Conservation (phyloP, 208 protist species). For the Herpetomonas samuelpessoai region DNA sequence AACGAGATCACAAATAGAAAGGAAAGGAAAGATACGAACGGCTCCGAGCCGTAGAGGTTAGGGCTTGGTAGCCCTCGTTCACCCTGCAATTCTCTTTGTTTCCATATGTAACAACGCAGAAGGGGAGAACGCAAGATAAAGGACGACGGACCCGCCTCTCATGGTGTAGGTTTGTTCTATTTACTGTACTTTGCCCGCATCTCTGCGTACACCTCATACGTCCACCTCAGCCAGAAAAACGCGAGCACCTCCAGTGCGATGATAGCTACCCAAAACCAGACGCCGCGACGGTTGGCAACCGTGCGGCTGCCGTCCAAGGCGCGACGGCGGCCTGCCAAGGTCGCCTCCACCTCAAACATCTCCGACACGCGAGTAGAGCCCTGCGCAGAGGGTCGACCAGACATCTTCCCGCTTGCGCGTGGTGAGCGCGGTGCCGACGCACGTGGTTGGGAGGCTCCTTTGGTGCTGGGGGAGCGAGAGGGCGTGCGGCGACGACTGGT, state of each 20-base stretch:
- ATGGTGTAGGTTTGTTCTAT: too few relatives aligned
- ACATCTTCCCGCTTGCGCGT: conserved; percentile 8
- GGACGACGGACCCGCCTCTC: too few relatives aligned
- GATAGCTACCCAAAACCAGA: conserved; percentile 52
- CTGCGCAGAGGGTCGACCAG: too few relatives aligned
- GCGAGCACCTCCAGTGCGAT: conserved; percentile 53
- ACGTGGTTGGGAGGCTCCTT: background rate
- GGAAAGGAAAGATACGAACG: too few relatives aligned
- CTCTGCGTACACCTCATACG: conserved; percentile 45
- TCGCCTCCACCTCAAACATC: conserved; percentile 41
- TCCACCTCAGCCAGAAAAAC: conserved; percentile 66
- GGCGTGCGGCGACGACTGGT: background rate
- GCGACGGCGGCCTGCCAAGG: conserved; percentile 34
- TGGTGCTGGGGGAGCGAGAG: background rate
- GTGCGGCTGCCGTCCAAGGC: conserved; percentile 8
- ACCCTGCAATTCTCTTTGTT: too few relatives aligned
- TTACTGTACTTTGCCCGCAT: conserved; percentile 1
- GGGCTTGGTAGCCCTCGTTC: too few relatives aligned
- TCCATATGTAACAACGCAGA: too few relatives aligned
- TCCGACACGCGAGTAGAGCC: conserved; percentile 24
- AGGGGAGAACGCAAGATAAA: too few relatives aligned
- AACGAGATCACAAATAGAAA: too few relatives aligned
- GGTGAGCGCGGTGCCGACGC: background rate
- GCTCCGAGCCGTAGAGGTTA: too few relatives aligned
- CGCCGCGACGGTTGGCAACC: conserved; percentile 14